These are phyloP conservation scores for Crithidia acanthocephali DNA, from an alignment of 208 protist genomes.

Conservation along the genomic window DNA sequence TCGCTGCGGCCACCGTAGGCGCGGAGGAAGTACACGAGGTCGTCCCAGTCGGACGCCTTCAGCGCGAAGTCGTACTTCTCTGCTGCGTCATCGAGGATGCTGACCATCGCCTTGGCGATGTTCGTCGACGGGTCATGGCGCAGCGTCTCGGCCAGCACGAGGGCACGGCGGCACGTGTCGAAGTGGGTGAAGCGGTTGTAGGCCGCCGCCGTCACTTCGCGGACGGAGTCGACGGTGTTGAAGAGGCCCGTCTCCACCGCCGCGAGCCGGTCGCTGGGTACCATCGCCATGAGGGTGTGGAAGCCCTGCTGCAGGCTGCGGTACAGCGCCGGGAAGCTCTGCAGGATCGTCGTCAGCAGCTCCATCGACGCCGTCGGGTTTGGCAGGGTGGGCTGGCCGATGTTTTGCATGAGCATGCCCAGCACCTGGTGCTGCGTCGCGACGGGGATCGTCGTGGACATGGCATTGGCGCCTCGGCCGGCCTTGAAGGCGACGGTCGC, in stretches of 20 bases:
- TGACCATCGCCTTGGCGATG: constrained; percentile 46
- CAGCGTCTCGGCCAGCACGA: constrained; percentile 76
- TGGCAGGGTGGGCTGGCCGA: constrained; percentile 66
- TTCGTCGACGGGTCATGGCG: constrained; percentile 40
- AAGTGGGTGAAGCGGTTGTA: constrained; percentile 84
- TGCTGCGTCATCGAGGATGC: constrained; percentile 38
- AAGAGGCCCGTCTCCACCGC: constrained; percentile 74
- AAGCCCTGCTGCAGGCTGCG: constrained; percentile 87
- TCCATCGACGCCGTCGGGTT: constrained; percentile 71
- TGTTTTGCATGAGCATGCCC: constrained; percentile 81
- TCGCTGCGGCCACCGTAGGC: constrained; percentile 63
- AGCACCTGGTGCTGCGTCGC: constrained; percentile 91
- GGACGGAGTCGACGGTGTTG: constrained; percentile 69
- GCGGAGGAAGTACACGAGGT: constrained; percentile 80
- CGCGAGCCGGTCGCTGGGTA: constrained; percentile 56
- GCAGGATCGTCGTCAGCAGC: constrained; percentile 73
- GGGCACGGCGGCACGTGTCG: constrained; percentile 70
- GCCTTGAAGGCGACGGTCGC: constrained; percentile 84
- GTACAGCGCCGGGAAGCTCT: constrained; percentile 83
- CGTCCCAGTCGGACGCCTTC: constrained; percentile 71
- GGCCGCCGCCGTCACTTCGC: constrained; percentile 72
- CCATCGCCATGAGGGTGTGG: constrained; percentile 78
- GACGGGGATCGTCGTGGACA: constrained; percentile 83
- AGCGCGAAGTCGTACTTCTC: constrained; percentile 56
- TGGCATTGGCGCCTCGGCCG: constrained; percentile 69